Percentiles rank a stretch among this genome's conserved stretches.
phyloP scores from a whole-genome alignment of 345 rosid species.

The Populus euphratica region DNA sequence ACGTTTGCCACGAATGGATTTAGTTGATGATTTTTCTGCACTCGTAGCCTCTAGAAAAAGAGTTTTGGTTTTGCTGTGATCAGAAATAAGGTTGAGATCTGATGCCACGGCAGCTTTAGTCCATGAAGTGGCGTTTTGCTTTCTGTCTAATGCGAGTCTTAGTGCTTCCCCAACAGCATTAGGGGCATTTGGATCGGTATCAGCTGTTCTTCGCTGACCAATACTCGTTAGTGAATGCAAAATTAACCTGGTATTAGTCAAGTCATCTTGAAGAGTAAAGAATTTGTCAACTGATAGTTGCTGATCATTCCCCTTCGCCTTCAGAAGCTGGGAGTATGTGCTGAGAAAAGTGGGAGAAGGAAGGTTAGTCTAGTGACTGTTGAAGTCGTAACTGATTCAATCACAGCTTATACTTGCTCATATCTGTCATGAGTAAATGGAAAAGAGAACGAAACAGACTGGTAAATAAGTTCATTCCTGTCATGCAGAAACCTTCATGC shows the following conservation, averaged over 20 bases:
- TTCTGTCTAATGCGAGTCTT: slow-evolving; percentile 43
- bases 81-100: slow-evolving; percentile 42
- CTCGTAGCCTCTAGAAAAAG: neutral
- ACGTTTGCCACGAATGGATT: slow-evolving; percentile 10
- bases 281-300: slow-evolving; percentile 44
- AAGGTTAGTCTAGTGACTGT: neutral
- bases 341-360: slow-evolving; percentile 25
- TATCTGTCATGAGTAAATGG: too few relatives aligned
- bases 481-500: too few relatives aligned
- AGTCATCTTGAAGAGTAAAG: slow-evolving; percentile 53
- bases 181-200: slow-evolving; percentile 10
- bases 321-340: slow-evolving; percentile 54
- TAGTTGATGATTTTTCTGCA: slow-evolving; percentile 3
- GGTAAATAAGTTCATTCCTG: too few relatives aligned
- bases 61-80: slow-evolving; percentile 1
- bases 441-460: too few relatives aligned
- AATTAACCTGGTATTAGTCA: slow-evolving; percentile 41
- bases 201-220: slow-evolving; percentile 16
- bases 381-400: too few relatives aligned
- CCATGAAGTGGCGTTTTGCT: slow-evolving; percentile 48
- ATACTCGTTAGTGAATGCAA: slow-evolving; percentile 33
- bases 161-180: slow-evolving; percentile 18
- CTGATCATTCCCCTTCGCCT: slow-evolving; percentile 31
- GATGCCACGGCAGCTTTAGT: slow-evolving; percentile 56
- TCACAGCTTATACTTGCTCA: too few relatives aligned